phyloP scores from a whole-genome alignment of 345 rosid genomes.

The Lepidium aucheri region DNA sequence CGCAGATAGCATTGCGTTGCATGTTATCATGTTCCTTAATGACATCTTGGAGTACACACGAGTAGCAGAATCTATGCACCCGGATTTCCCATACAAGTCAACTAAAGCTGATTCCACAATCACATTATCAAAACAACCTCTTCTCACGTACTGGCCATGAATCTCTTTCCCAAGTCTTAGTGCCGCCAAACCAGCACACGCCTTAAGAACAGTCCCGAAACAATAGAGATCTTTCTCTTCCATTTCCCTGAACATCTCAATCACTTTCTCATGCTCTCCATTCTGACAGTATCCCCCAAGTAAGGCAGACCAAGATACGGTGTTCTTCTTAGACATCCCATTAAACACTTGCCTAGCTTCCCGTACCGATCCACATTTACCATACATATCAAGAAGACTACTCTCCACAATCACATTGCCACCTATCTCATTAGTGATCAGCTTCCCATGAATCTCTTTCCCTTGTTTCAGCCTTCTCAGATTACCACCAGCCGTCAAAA shows the following conservation, averaged over 20 bases:
- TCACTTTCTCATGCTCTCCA: slow-evolving; percentile 47
- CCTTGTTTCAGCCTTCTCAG: slow-evolving; percentile 65
- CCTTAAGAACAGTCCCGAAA: slow-evolving; percentile 80
- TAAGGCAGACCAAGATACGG: slow-evolving; percentile 78
- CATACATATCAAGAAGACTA: slow-evolving; percentile 91
- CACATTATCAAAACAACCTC: slow-evolving; percentile 62
- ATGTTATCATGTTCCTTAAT: slow-evolving; percentile 55
- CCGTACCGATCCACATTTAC: slow-evolving; percentile 55
- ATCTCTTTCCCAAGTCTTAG: slow-evolving; percentile 76
- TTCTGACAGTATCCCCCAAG: slow-evolving; percentile 79
- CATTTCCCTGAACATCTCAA: slow-evolving; percentile 53
- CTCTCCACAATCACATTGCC: slow-evolving; percentile 67
- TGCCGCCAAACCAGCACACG: slow-evolving; percentile 78
- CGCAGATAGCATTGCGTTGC: slow-evolving; percentile 82
- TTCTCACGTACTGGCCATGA: slow-evolving; percentile 78
- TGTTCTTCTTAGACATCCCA: slow-evolving; percentile 57
- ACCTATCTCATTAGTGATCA: slow-evolving; percentile 39
- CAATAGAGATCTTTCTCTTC: slow-evolving; percentile 53
- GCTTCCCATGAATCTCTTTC: slow-evolving; percentile 65
- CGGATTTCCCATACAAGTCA: slow-evolving; percentile 84
- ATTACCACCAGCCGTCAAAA: slow-evolving; percentile 79
- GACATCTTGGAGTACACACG: slow-evolving; percentile 45
- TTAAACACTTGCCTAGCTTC: slow-evolving; percentile 58
- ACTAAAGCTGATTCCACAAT: slow-evolving; percentile 84
- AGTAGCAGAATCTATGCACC: slow-evolving; percentile 56